Evolutionary conservation across 2,329 filamentous ascomycete species (phyloP).

Genomic region (Eutypa lata): DNA sequence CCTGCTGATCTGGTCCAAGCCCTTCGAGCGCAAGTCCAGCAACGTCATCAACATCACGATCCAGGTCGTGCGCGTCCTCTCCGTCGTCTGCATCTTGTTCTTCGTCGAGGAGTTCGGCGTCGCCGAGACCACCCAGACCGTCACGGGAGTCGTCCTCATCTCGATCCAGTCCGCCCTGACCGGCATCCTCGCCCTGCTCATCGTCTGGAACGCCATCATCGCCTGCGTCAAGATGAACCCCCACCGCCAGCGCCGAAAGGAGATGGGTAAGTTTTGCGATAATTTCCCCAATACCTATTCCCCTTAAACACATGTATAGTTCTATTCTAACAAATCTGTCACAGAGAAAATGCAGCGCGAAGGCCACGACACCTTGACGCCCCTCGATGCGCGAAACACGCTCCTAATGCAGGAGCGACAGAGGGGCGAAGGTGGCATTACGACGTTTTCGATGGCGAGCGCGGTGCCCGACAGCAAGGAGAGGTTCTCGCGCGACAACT

Average conservation of each 20-base stretch:
- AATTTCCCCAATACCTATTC: background rate
- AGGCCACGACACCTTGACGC: slow-evolving; percentile 82
- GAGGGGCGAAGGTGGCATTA: slow-evolving; percentile 32
- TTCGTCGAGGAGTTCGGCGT: slow-evolving; percentile 94
- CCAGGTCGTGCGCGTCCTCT: slow-evolving; percentile 83
- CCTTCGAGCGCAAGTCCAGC: slow-evolving; percentile 80
- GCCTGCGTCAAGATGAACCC: slow-evolving; percentile 84
- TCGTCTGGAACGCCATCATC: slow-evolving; percentile 84
- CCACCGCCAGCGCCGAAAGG: slow-evolving; percentile 83
- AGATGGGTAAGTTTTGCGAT: slow-evolving; percentile 65
- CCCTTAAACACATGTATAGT: background rate
- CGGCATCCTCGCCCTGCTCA: slow-evolving; percentile 78
- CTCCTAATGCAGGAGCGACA: slow-evolving; percentile 69
- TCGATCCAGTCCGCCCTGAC: slow-evolving; percentile 86
- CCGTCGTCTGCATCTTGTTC: slow-evolving; percentile 82
- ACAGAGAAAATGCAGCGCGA: slow-evolving; percentile 75
- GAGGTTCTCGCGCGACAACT: slow-evolving; percentile 22
- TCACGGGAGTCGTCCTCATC: slow-evolving; percentile 89
- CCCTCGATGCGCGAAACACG: slow-evolving; percentile 82
- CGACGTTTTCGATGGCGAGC: slow-evolving; percentile 41
- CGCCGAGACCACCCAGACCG: slow-evolving; percentile 85
- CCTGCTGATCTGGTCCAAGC: slow-evolving; percentile 79
- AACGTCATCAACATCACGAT: slow-evolving; percentile 94
- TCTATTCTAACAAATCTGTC: slow-evolving; percentile 64
- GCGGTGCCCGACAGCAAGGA: slow-evolving; percentile 33